Evolutionary conservation across 192 early-diverging fungal genomes (phyloP).

Genomic region (Dissophora globulifera): DNA sequence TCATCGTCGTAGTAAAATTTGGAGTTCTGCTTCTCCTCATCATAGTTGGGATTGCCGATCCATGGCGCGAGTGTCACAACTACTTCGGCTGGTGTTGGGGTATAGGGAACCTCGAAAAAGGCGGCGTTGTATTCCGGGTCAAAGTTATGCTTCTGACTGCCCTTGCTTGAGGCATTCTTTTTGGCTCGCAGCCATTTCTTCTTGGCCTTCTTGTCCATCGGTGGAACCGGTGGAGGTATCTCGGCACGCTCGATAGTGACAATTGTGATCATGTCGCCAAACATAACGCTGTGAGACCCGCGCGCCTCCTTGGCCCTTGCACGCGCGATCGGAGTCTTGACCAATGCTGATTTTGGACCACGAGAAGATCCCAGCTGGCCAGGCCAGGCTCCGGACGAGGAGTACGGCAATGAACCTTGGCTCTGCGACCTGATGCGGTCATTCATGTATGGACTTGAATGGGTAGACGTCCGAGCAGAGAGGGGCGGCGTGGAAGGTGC

Average conservation of each 20-base stretch:
- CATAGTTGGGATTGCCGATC: conserved; percentile 51
- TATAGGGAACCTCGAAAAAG: conserved; percentile 41
- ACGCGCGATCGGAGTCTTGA: conserved; percentile 47
- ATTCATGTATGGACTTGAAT: background rate
- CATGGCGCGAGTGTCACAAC: conserved; percentile 43
- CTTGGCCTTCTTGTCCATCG: conserved; percentile 31
- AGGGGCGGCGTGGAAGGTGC: background rate
- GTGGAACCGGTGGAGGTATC: conserved; percentile 34
- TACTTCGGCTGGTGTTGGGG: conserved; percentile 42
- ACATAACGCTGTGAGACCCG: conserved; percentile 37
- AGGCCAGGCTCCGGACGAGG: background rate
- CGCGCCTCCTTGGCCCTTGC: conserved; percentile 39
- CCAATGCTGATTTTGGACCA: conserved; percentile 23
- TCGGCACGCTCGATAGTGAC: conserved; percentile 39
- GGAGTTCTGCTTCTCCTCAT: conserved; percentile 45
- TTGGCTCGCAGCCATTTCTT: conserved; percentile 35
- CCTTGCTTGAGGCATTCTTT: conserved; percentile 12
- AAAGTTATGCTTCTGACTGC: conserved; percentile 24
- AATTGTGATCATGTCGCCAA: conserved; percentile 52
- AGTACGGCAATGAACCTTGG: conserved; percentile 7
- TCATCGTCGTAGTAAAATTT: conserved; percentile 52
- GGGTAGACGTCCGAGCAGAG: conserved; percentile 8
- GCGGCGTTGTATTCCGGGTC: conserved; percentile 47
- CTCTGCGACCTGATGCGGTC: conserved; percentile 24
- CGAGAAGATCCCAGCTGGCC: conserved; percentile 6